Evolutionary conservation across 805 yeast genomes (phyloP).

Genomic region (Yamadazyma insecticola): DNA sequence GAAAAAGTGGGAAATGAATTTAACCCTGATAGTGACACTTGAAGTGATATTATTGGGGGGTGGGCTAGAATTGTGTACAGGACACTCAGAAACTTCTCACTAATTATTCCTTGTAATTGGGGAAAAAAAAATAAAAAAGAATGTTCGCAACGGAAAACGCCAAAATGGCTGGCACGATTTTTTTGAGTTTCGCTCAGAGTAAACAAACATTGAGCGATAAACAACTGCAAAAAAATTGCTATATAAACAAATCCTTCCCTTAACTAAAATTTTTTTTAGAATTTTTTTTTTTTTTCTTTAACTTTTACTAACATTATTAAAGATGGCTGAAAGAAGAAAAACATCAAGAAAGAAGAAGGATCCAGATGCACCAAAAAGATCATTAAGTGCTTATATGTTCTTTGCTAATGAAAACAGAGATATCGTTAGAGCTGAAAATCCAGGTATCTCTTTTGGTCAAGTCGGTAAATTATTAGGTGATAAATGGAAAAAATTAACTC

Average conservation of each 20-base stretch:
- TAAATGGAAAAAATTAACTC: conserved; percentile 87
- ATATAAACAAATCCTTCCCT: neutral
- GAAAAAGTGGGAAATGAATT: no score
- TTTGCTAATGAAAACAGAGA: conserved; percentile 98
- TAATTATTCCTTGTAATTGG: no score
- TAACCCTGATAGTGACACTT: no score
- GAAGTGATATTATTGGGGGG: no score
- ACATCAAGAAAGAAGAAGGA: conserved; percentile 54
- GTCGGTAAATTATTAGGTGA: conserved; percentile 95
- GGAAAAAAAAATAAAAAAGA: no score
- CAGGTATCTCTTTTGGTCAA: conserved; percentile 93
- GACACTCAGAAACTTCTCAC: no score
- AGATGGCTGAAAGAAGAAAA: conserved; percentile 38
- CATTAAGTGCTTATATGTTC: conserved; percentile 97
- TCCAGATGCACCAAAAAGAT: conserved; percentile 99
- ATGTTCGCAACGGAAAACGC: no score
- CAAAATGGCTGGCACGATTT: no score
- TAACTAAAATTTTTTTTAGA: no score
- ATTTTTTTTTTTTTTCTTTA: neutral
- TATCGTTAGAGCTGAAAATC: conserved; percentile 91
- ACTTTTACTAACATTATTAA: conserved; percentile 1
- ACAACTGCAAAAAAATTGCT: neutral
- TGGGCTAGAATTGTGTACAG: no score
- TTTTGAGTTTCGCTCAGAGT: no score
- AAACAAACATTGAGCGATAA: neutral